phyloP scores from a whole-genome alignment of 177 flowering plant species.

The Telopea speciosissima region DNA sequence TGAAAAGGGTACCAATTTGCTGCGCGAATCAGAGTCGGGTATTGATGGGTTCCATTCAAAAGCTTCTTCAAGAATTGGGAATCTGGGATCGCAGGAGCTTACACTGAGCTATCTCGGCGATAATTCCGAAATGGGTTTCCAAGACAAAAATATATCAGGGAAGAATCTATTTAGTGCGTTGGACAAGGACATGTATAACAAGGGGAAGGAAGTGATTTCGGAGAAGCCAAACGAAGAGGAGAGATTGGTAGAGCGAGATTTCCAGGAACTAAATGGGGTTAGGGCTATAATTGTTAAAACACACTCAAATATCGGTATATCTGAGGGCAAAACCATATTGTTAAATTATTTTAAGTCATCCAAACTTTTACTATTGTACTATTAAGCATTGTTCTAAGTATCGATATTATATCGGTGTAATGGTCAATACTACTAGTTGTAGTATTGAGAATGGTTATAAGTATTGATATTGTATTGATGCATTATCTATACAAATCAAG shows the following conservation, averaged over 20 bases:
- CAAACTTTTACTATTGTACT: too few species aligned
- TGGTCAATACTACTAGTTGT: too few species aligned
- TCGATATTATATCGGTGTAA: too few species aligned
- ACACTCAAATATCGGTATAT: too few species aligned
- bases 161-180: constrained; percentile 29
- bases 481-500: too few species aligned
- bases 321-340: too few species aligned
- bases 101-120: constrained; percentile 90
- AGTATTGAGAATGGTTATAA: too few species aligned
- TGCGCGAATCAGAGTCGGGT: constrained; percentile 37
- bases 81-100: constrained; percentile 56
- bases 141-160: constrained; percentile 35
- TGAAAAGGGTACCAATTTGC: constrained; percentile 39
- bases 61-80: constrained; percentile 26
- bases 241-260: constrained; percentile 87
- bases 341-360: too few species aligned
- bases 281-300: too few species aligned
- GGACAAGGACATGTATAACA: constrained; percentile 29
- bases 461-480: too few species aligned
- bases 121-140: constrained; percentile 43
- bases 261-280: constrained; percentile 52
- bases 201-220: constrained; percentile 63
- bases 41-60: constrained; percentile 35
- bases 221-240: constrained; percentile 38
- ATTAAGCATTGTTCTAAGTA: too few species aligned